Evolutionary conservation across 768 basidiomycete genomes (phyloP).

Genomic region (Tylopilus cervinicoccineus): DNA sequence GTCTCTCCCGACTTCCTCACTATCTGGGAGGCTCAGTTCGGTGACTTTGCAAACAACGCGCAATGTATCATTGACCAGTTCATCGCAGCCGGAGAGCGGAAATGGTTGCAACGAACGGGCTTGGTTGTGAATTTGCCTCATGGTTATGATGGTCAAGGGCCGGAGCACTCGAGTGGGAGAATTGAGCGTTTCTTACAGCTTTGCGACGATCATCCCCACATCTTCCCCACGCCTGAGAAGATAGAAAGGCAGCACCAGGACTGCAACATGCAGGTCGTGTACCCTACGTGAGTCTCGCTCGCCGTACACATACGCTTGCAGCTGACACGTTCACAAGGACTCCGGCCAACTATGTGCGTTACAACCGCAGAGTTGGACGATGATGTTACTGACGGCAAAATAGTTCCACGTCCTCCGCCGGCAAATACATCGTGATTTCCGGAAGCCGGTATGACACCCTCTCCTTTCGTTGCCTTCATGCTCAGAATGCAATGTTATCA

Average conservation of each 20-base stretch:
- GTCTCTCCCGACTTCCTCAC: slow-evolving; percentile 91
- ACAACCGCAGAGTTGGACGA: not conserved
- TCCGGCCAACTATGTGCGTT: slow-evolving; percentile 82
- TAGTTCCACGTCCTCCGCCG: slow-evolving; percentile 96
- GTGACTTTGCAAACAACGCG: slow-evolving; percentile 97
- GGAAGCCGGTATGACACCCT: slow-evolving; percentile 76
- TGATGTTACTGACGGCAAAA: slow-evolving; percentile 12
- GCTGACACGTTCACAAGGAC: slow-evolving; percentile 49
- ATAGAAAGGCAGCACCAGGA: slow-evolving; percentile 96
- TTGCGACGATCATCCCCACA: slow-evolving; percentile 93
- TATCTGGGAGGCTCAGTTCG: slow-evolving; percentile 99
- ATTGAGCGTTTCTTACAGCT: slow-evolving; percentile 97
- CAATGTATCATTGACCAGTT: slow-evolving; percentile 99
- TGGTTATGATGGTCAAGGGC: slow-evolving; percentile 98
- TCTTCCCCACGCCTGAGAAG: slow-evolving; percentile 86
- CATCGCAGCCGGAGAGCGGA: slow-evolving; percentile 94
- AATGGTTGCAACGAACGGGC: slow-evolving; percentile 94
- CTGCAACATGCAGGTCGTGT: slow-evolving; percentile 99
- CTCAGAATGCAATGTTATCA: not conserved
- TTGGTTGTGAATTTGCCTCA: slow-evolving; percentile 88
- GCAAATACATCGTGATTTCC: slow-evolving; percentile 96
- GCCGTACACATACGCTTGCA: not conserved
- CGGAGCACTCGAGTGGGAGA: slow-evolving; percentile 94
- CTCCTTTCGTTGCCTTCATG: not conserved
- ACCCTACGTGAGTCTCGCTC: slow-evolving; percentile 71